Evolutionary conservation across 2,329 filamentous ascomycete genomes (phyloP), one percentile per base, ranked within the genome.

Genomic region (Microsporum ferrugineum): DNA sequence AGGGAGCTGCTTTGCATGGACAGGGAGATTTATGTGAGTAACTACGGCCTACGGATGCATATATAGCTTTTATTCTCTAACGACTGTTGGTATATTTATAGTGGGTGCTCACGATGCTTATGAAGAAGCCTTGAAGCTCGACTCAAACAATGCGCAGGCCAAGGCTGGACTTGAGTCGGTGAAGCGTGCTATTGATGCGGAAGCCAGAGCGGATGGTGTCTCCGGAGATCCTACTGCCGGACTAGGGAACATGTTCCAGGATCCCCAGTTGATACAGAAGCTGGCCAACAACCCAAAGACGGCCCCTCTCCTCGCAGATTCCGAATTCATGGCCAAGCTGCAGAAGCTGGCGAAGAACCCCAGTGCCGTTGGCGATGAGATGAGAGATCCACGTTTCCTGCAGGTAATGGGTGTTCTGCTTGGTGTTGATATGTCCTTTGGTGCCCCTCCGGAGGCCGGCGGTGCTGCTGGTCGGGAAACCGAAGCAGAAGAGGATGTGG

Each of bases 241-340:
- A 53, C 79, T 99, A n/a, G 89, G 88, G 67, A 84, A 85, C 72
- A 91, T 99, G 82, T 97, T 99, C 82, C 92, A 84, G 73, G 95
- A 99, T 73, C 94, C 94, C 17, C 84, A 91, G 70, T 79, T 99
- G 67, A 81, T 95, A 65, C 83, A 89, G 73, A 99, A 99, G 80
- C 86, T 99, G 62, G 91, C 91, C 65, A 83, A 78, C 68, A 97
- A 97, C 79, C 94, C 95, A 65, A 97, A 97, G 84, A 99, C 95
- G 8, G 86, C 87, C 66, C 74, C 80, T 10, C 84, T 88, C 69
- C 85, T 99, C 36, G 87, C 84, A 62, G 94, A 99, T 71, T 82
- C 87, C 7, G 79, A 84, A 33, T 99, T 99, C 78, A 95, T 99
- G 87, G 78, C 81, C 66, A 97, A 96, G 78, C 81, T 99, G 62